Conservation (phyloP, 768 basidiomycete genomes). For the Leccinum subtestaceum region DNA sequence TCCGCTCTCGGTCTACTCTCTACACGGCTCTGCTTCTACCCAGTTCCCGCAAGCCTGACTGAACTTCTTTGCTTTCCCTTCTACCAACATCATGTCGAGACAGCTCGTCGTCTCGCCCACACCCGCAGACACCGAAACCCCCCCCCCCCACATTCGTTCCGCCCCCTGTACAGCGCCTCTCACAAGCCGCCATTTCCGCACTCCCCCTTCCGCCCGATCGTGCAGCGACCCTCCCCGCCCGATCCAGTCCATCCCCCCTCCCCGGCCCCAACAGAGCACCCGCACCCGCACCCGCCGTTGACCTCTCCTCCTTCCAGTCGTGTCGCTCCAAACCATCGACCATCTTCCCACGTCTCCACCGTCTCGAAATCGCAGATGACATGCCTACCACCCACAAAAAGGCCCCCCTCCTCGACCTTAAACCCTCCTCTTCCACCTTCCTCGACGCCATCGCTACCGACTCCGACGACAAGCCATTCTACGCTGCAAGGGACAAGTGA, state of each 20-base stretch:
- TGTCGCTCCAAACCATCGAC: slow-evolving; percentile 32
- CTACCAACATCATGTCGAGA: too few relatives aligned
- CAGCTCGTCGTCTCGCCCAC: too few relatives aligned
- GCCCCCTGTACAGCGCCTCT: too few relatives aligned
- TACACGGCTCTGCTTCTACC: too few relatives aligned
- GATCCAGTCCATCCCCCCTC: background rate
- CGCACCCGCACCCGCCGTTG: background rate
- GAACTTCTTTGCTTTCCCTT: too few relatives aligned
- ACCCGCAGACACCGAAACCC: too few relatives aligned
- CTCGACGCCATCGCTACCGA: slow-evolving; percentile 63
- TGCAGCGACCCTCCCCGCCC: background rate
- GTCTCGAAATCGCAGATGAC: slow-evolving; percentile 36
- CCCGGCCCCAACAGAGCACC: slow-evolving; percentile 22
- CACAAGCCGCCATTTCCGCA: too few relatives aligned
- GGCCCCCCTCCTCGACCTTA: slow-evolving; percentile 49
- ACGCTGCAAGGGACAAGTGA: slow-evolving; percentile 58
- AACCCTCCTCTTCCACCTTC: slow-evolving; percentile 63
- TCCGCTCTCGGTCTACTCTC: too few relatives aligned
- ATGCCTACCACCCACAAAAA: slow-evolving; percentile 17
- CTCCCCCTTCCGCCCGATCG: too few relatives aligned
- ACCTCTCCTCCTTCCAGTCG: background rate
- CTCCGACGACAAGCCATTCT: slow-evolving; percentile 48
- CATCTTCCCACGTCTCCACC: slow-evolving; percentile 43
- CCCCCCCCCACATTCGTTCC: too few relatives aligned
- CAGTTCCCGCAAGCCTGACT: too few relatives aligned